Base-by-base conservation (phyloP, 805 yeast species). In the Kodamaea sagamina region DNA sequence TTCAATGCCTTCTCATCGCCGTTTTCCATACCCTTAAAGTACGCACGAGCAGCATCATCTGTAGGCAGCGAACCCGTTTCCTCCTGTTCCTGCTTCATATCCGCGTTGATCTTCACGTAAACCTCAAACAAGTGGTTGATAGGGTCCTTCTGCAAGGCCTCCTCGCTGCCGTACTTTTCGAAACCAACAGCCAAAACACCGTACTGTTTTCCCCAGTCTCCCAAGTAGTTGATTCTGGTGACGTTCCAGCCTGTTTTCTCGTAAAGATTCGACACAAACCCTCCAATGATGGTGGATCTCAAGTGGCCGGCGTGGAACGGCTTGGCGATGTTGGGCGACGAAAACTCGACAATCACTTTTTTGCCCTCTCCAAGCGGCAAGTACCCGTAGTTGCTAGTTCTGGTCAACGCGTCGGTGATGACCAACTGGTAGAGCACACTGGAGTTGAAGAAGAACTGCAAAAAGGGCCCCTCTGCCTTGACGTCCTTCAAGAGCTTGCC, bases 271-370 rank as follows among this genome's bases (percentile, higher is more conserved):
- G 96, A 71, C 38, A 93, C 65, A 72, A 89, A 93, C 11, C 98
- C 98, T 55, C 99, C 99, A 62, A 93, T 93, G 60, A 93, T 93
- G 35, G 99, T 93, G 24, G 96, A 86, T 69, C 99, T 84, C 67
- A 93, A 79, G 67, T 93, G 99, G 47, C 99, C 99, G 43, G 99
- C 99, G 63, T 93, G 99, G 85, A 93, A 93, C 9, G 99, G 99
- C 71, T 93, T 93, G 52, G 99, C 99, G 59, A 93, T 92, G 68
- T 93, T 93, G 51, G 99, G 99, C 26, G 98, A 90, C 2, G 97
- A 88, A 59, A 93, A 93, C 67, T 93, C 99, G 55, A 93, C 77
- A 35, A 89, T 57, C 12, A 86, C 75, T 69, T 89, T 85, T 49
- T 59, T 59, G 50, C 81, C 82, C 31, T 67, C 67, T 45, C 93